Base-by-base conservation (phyloP, 2,329 filamentous ascomycete species). In the Ophidiomyces ophidiicola region DNA sequence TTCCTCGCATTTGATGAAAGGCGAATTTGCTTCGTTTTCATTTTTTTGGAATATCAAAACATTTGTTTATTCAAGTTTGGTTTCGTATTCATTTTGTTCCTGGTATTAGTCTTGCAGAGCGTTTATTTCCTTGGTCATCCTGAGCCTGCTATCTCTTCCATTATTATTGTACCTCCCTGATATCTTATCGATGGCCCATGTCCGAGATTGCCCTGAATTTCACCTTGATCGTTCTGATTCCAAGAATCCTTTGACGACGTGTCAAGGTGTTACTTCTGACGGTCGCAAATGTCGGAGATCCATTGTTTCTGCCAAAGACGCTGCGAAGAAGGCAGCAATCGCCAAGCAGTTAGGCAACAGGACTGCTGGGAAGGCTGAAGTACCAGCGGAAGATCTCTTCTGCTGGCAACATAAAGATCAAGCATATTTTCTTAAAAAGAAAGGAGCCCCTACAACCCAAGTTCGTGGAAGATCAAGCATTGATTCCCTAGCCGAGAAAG, bases 321-420 rank as follows among this genome's bases (percentile, higher is more conserved):
- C 23, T 6, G 8, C 18, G 4, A 35, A 34, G 44, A 39, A 32
- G n/a, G 36, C 24, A 28, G 26, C 18, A 4, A 18, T 28, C 4
- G 28, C 26, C 8, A 48, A 43, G 50, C 45, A 44, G 52, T 46
- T 43, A 31, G 36, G 44, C 38, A 44, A 44, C 30, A 53, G 8
- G 17, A 42, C 40, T 32, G 46, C 25, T 39, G 47, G 44, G 39
- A 54, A 18, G 39, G 50, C 36, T 33, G 53, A 31, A 46, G 49
- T 19, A 49, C 46, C 43, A 56, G n/a, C 50, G 25, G 51, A 48
- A 29, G 59, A 45, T 46, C 72, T 79, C 35, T 94, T 86, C 63
- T 96, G 88, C 67, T 94, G 83, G 81, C 86, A 94, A 58, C 90
- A 98, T 65, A 87, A 83, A 56, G 84, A 90, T 42, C 90, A 98